Conservation (phyloP, 257 asterid species). For the Handroanthus guayacan region DNA sequence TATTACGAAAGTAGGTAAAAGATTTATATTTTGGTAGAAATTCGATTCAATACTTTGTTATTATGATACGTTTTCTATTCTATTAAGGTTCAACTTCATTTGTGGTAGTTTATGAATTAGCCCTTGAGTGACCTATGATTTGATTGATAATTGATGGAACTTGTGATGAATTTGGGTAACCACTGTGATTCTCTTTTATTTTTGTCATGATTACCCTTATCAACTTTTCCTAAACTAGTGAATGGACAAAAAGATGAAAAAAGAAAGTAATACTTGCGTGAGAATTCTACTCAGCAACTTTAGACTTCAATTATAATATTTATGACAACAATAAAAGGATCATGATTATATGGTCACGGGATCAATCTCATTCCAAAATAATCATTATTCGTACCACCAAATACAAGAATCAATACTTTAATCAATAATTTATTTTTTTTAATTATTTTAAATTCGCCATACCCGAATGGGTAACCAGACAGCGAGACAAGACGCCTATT, state of each 20-base stretch:
- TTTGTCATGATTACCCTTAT: neutral
- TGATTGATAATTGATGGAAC: too few species aligned
- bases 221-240: neutral
- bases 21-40: too few species aligned
- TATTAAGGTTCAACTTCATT: too few species aligned
- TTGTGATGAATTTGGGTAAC: neutral
- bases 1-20: too few species aligned
- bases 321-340: neutral
- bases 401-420: too few species aligned
- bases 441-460: neutral
- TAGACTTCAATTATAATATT: neutral
- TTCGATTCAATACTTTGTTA: too few species aligned
- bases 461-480: neutral
- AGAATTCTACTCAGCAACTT: neutral
- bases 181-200: neutral
- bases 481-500: constrained; percentile 17
- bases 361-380: neutral
- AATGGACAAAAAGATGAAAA: neutral
- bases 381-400: neutral
- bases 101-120: too few species aligned
- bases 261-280: neutral
- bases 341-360: constrained; percentile 2
- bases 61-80: too few species aligned
- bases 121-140: too few species aligned
- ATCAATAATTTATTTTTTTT: neutral